Conservation (phyloP, 305 asterid species). For the Petunia hybrid region DNA sequence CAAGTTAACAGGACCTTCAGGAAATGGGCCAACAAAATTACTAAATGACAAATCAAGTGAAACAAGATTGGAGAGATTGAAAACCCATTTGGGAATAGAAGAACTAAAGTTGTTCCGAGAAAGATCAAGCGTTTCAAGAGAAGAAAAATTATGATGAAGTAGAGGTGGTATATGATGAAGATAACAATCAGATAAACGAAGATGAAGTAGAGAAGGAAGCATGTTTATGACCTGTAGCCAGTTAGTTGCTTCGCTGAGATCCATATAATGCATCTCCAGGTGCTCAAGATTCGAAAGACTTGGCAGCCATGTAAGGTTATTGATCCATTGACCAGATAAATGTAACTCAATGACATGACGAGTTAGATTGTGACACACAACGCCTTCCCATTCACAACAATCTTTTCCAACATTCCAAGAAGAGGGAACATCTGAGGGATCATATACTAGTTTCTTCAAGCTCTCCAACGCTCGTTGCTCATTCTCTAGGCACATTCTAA, state of each 20-base stretch:
- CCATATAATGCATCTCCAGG: constrained; percentile 29
- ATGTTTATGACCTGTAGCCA: constrained; percentile 37
- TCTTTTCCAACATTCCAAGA: neutral
- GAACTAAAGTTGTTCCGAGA: constrained; percentile 19
- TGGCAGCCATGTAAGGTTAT: constrained; percentile 49
- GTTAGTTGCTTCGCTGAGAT: constrained; percentile 42
- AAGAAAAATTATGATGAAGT: constrained; percentile 29
- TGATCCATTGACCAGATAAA: too few relatives aligned
- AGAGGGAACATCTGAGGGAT: neutral
- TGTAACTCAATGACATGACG: neutral
- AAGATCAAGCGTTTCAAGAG: constrained; percentile 36
- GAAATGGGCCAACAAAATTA: constrained; percentile 20
- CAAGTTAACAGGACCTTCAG: neutral
- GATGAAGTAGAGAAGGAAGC: constrained; percentile 41
- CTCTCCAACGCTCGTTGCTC: neutral
- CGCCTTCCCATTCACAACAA: neutral
- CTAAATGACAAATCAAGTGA: neutral
- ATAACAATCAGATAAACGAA: constrained; percentile 16
- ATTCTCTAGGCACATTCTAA: neutral
- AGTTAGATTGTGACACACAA: neutral
- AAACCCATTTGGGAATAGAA: constrained; percentile 35
- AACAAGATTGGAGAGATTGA: constrained; percentile 25
- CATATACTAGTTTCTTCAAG: neutral
- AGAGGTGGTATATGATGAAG: neutral
- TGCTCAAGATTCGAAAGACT: constrained; percentile 40